phyloP scores from a whole-genome alignment of 192 early-diverging fungal genomes.

The Backusella sp. region DNA sequence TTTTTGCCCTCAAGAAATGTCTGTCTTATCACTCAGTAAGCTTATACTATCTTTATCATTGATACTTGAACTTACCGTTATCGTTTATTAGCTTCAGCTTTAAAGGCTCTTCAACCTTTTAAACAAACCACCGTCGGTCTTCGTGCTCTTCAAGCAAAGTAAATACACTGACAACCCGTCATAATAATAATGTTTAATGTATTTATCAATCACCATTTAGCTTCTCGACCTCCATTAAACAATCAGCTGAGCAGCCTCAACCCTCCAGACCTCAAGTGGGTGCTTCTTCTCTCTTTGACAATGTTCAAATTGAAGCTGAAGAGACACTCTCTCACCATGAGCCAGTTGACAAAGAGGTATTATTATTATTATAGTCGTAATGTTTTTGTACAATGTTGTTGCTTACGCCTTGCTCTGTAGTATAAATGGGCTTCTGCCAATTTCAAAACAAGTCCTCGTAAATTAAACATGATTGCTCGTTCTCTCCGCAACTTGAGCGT shows the following conservation, averaged over 20 bases:
- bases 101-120: conserved; percentile 27
- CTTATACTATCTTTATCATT: neutral
- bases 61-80: neutral
- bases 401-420: conserved; percentile 14
- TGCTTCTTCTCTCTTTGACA: conserved; percentile 41
- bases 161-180: neutral
- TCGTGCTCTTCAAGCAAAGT: conserved; percentile 9
- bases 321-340: conserved; percentile 36
- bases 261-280: conserved; percentile 30
- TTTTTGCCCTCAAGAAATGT: neutral
- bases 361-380: neutral
- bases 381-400: too few relatives aligned
- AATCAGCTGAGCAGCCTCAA: conserved; percentile 28
- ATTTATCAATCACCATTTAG: conserved; percentile 4
- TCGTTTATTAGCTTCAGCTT: conserved; percentile 9
- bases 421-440: conserved; percentile 60
- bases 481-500: conserved; percentile 66
- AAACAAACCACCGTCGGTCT: conserved; percentile 5
- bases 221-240: conserved; percentile 16
- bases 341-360: conserved; percentile 52
- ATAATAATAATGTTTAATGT: neutral
- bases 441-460: conserved; percentile 70
- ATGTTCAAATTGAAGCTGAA: conserved; percentile 26
- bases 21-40: conserved; percentile 16
- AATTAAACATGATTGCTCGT: conserved; percentile 68